Conservation (phyloP, 2,329 filamentous ascomycete species). For the Samsoniella hepiali region DNA sequence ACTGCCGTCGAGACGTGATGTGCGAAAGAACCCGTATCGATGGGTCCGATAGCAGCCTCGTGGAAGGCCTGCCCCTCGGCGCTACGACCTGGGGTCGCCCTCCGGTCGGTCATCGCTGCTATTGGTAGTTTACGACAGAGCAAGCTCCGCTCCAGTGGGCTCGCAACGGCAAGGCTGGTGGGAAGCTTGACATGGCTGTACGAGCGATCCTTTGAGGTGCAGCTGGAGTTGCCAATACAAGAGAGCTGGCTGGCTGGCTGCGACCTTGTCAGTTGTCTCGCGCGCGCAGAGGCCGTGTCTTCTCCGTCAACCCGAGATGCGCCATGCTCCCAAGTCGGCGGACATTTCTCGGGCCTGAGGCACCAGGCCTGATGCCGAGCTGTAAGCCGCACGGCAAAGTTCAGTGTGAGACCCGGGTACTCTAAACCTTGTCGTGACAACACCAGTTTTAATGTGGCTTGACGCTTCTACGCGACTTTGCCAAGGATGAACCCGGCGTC, state of each 20-base stretch:
- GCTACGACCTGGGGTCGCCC: not conserved
- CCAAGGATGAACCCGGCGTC: not conserved
- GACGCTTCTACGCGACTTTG: not conserved
- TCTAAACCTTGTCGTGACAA: not conserved
- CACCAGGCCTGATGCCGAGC: not conserved
- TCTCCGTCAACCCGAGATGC: conserved; percentile 5
- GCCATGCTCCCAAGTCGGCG: not conserved
- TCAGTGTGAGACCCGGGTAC: not conserved
- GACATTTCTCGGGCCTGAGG: not conserved
- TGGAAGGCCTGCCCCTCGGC: not conserved
- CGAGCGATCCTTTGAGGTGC: too few species aligned
- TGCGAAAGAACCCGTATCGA: not conserved
- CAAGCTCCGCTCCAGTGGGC: not conserved
- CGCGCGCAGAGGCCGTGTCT: not conserved
- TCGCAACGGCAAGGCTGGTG: not conserved
- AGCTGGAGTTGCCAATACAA: too few species aligned
- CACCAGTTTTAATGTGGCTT: not conserved
- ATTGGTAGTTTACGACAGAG: not conserved
- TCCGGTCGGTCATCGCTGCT: not conserved
- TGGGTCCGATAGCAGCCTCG: not conserved
- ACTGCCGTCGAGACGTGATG: not conserved
- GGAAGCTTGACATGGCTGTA: not conserved
- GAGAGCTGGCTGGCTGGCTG: not conserved
- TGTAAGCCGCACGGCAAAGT: not conserved
- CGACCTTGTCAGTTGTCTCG: not conserved